phyloP scores from a whole-genome alignment of 768 basidiomycete species.

The Tricholoma hemisulphureum region DNA sequence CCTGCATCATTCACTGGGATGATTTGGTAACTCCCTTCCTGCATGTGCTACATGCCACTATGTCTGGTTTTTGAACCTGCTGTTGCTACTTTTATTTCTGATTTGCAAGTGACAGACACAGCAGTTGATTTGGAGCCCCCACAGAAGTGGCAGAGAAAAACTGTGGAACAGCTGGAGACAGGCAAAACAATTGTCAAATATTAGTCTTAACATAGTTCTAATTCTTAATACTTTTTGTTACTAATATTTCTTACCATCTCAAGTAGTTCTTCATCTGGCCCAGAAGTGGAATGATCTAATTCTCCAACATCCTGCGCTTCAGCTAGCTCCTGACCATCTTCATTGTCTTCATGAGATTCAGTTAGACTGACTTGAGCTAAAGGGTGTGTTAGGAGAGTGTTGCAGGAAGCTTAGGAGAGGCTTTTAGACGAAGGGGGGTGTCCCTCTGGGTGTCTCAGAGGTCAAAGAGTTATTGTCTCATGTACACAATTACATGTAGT shows the following conservation, averaged over 20 bases:
- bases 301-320: background rate
- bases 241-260: background rate
- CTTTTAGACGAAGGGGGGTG: too few relatives aligned
- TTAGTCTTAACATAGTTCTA: background rate
- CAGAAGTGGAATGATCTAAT: background rate
- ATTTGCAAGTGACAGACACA: background rate
- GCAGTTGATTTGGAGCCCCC: background rate
- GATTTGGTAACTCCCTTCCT: background rate
- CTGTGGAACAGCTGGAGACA: background rate
- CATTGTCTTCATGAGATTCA: background rate
- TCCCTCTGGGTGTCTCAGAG: too few relatives aligned
- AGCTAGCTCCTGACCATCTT: background rate
- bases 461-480: too few relatives aligned
- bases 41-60: background rate
- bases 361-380: background rate
- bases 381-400: too few relatives aligned
- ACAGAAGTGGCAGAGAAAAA: background rate
- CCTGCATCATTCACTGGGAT: background rate
- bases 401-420: too few relatives aligned
- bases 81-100: background rate
- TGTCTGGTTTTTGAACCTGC: background rate
- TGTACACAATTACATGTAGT: too few relatives aligned
- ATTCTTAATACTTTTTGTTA: background rate
- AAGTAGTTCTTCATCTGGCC: background rate
- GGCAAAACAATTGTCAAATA: background rate